Evolutionary conservation across 345 rosid species (phyloP).

Genomic region (Eutrema japonicum): DNA sequence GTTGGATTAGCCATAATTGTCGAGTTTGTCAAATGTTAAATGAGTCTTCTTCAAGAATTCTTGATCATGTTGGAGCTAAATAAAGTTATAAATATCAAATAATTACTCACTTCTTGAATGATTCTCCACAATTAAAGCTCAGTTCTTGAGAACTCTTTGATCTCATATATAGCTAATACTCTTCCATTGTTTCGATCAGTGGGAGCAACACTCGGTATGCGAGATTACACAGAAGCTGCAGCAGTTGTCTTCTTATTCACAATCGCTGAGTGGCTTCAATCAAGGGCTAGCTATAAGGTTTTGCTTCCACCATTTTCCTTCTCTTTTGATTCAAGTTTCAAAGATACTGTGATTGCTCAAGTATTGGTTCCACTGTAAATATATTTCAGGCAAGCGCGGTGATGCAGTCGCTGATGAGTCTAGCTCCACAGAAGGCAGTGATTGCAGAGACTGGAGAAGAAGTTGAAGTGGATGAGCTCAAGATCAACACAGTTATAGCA

Average conservation of each 20-base stretch:
- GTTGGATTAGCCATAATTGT: background rate
- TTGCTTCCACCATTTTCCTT: background rate
- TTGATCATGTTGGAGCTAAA: conserved; percentile 10
- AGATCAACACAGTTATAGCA: conserved; percentile 67
- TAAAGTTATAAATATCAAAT: background rate
- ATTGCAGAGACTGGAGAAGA: conserved; percentile 85
- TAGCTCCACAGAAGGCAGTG: conserved; percentile 80
- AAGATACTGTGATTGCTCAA: conserved; percentile 2
- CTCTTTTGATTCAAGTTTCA: background rate
- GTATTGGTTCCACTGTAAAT: background rate
- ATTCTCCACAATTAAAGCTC: background rate
- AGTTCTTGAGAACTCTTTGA: conserved; percentile 10
- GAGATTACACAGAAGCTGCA: conserved; percentile 81
- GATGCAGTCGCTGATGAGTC: conserved; percentile 81
- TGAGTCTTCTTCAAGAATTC: background rate
- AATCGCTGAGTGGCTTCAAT: conserved; percentile 85
- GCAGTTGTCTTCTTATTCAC: conserved; percentile 87
- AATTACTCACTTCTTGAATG: background rate
- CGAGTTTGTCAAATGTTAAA: background rate
- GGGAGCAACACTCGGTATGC: conserved; percentile 74
- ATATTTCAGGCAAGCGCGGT: conserved; percentile 74
- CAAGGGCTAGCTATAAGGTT: conserved; percentile 93
- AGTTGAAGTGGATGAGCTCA: conserved; percentile 71
- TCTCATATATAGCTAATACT: background rate
- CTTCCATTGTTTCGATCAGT: conserved; percentile 51